Evolutionary conservation across 2,329 filamentous ascomycete genomes (phyloP), one percentile per base, ranked within the genome.

Genomic region (Tolypocladium cylindrosporum): DNA sequence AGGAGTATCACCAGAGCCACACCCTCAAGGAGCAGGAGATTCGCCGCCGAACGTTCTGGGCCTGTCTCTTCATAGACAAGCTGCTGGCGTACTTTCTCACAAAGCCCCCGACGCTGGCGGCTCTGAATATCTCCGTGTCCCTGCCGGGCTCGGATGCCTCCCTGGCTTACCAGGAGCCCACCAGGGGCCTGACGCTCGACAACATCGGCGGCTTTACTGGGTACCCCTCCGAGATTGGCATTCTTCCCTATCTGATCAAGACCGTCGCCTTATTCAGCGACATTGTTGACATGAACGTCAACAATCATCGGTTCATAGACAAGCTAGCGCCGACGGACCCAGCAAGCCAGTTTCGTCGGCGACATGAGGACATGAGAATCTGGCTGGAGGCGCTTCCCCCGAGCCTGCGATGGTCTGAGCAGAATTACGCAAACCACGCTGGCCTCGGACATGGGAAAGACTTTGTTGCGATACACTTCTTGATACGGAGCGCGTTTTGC

Each of bases 41-140:
- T 3, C 62, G 66, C 4, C 57, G 65, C 13, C 63, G 66, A 8
- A 68, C 66, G 19, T 67, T 66, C 53, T 68, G 66, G 66, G 65
- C 65, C 24, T 68, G 65, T 19, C 60, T 67, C 21, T 40, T 59
- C 39, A 59, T 59, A 45, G 57, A 59, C 54, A 56, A 54, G 16
- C 40, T 59, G 39, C 48, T 59, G 41, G 55, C 57, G 3, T 56
- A 43, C 24, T 56, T 40, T n/a, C 34, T 59, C 34, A 34, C 54
- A 24, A 56, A 56, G 43, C 55, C 55, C 7, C 34, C 24, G 4
- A 56, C 55, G 3, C 19, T 56, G 45, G 43, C 36, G 4, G 19
- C 27, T 3, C 4, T 40, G 11, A 56, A 56, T 27, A 50, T 56
- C 10, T n/a, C 55, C n/a, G 37, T 37, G 16, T 21, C 55, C 8